These are phyloP conservation scores for Exophiala calicioides DNA, from an alignment of 2,329 filamentous ascomycete species.

Conservation along the genomic window DNA sequence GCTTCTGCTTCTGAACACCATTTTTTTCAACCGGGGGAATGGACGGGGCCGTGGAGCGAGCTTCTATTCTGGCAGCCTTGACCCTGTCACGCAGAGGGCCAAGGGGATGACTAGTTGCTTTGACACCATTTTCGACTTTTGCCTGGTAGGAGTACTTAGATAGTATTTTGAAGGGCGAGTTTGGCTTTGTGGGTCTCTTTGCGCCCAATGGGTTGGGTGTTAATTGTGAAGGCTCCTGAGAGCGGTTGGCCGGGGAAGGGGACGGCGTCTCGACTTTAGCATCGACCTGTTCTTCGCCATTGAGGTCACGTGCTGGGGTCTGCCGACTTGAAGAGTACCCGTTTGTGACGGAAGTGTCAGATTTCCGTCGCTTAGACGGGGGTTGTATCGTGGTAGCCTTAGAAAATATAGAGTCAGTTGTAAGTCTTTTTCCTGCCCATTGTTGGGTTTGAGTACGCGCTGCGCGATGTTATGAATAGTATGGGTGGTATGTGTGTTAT, in stretches of 20 bases:
- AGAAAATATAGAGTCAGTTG: neutral
- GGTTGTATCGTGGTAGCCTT: neutral
- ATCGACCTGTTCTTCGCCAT: no score
- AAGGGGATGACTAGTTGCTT: no score
- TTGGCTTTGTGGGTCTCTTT: no score
- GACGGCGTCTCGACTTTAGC: no score
- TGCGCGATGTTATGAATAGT: no score
- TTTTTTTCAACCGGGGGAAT: neutral
- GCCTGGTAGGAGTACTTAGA: neutral
- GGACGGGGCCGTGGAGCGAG: neutral
- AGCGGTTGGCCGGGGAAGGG: no score
- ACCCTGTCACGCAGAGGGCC: neutral
- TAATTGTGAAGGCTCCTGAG: no score
- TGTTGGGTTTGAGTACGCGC: no score
- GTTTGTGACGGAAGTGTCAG: constrained; percentile 5
- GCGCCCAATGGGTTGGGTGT: no score
- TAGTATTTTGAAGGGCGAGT: neutral
- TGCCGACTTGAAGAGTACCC: neutral
- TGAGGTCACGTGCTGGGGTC: neutral
- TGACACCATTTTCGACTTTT: no score
- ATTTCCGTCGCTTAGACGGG: constrained; percentile 15
- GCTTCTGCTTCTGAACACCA: neutral
- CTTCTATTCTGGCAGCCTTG: neutral
- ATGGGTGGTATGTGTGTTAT: neutral
- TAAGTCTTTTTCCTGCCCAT: neutral